phyloP scores from a whole-genome alignment of 2,329 filamentous ascomycete genomes.

The Cladorrhinum sp. region DNA sequence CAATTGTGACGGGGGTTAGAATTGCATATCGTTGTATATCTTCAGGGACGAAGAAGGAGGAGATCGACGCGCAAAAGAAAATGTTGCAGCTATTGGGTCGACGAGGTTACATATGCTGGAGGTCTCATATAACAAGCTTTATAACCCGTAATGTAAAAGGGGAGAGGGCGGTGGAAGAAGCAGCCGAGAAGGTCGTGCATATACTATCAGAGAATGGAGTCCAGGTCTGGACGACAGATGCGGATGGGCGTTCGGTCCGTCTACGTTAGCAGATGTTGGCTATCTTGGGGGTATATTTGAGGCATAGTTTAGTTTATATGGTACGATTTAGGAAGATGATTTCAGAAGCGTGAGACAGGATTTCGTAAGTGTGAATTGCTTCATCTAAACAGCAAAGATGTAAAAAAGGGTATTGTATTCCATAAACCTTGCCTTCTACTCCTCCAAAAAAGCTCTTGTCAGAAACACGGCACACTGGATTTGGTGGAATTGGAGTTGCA shows the following conservation, averaged over 20 bases:
- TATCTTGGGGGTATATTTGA: not conserved
- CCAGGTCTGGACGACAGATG: not conserved
- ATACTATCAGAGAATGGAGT: not conserved
- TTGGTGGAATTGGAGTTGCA: too few species aligned
- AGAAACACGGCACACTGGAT: too few species aligned
- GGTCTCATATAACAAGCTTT: not conserved
- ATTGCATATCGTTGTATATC: not conserved
- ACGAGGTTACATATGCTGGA: not conserved
- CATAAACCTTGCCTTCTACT: too few species aligned
- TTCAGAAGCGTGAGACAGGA: too few species aligned
- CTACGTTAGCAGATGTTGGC: not conserved
- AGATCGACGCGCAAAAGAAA: not conserved
- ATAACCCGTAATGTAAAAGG: not conserved
- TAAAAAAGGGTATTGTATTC: too few species aligned
- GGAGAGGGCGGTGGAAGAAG: too few species aligned
- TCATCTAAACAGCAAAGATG: too few species aligned
- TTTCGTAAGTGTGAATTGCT: too few species aligned
- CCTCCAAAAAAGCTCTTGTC: too few species aligned
- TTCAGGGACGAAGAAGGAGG: not conserved
- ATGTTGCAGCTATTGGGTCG: not conserved
- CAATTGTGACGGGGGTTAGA: not conserved
- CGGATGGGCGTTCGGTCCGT: not conserved
- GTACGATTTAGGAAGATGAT: too few species aligned
- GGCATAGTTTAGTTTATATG: too few species aligned
- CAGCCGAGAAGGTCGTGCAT: not conserved